phyloP scores from a whole-genome alignment of 2,329 filamentous ascomycete genomes.

The Penicillium thymicola region DNA sequence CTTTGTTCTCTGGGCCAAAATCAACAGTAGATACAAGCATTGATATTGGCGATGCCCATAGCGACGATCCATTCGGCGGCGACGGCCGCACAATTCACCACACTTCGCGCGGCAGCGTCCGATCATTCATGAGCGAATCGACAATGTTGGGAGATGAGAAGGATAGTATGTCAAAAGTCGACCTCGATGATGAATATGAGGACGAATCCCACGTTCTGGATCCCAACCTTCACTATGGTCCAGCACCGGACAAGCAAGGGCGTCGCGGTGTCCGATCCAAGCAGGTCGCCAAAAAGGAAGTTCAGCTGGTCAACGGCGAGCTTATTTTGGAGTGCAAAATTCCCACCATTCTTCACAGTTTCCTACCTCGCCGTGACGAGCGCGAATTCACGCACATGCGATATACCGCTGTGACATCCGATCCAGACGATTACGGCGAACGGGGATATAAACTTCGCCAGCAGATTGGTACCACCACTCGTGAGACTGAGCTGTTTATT shows the following conservation, averaged over 20 bases:
- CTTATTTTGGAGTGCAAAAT: slow-evolving; percentile 98
- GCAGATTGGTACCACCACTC: slow-evolving; percentile 74
- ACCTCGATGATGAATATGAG: slow-evolving; percentile 46
- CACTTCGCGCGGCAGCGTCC: slow-evolving; percentile 55
- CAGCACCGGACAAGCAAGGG: slow-evolving; percentile 81
- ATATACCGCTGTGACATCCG: slow-evolving; percentile 97
- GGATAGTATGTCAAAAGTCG: slow-evolving; percentile 40
- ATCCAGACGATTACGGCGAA: slow-evolving; percentile 87
- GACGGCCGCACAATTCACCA: slow-evolving; percentile 39
- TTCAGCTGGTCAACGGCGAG: slow-evolving; percentile 94
- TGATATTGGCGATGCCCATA: slow-evolving; percentile 56
- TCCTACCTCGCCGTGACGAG: slow-evolving; percentile 87
- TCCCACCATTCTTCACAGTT: slow-evolving; percentile 95
- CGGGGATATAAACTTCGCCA: slow-evolving; percentile 91
- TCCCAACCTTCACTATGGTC: slow-evolving; percentile 68
- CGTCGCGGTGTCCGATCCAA: slow-evolving; percentile 81
- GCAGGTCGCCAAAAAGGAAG: slow-evolving; percentile 89
- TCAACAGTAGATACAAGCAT: slow-evolving; percentile 45
- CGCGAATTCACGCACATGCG: slow-evolving; percentile 98
- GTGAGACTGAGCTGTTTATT: slow-evolving; percentile 94
- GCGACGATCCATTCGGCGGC: slow-evolving; percentile 72
- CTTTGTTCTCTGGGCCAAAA: slow-evolving; percentile 66
- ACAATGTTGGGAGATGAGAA: slow-evolving; percentile 56
- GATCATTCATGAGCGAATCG: slow-evolving; percentile 60
- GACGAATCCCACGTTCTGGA: slow-evolving; percentile 57